A percentile compares a stretch with the other conserved stretches of the same genome.
Evolutionary conservation across 257 asterid genomes (phyloP).

Genomic region (Solanum chiquidenum): DNA sequence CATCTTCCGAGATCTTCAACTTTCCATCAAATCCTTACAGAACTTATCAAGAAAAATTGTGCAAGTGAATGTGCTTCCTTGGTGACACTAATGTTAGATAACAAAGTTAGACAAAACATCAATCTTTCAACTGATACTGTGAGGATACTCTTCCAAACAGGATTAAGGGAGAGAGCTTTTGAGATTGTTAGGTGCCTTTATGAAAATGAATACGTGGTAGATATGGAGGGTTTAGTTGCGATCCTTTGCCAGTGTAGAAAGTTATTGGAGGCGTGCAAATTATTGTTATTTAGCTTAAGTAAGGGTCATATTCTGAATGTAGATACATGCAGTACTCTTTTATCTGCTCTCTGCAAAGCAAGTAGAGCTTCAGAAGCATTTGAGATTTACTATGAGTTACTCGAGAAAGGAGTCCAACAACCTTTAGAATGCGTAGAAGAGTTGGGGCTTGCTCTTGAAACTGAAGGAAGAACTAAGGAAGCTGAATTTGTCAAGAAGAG

Average conservation of each 20-base stretch:
- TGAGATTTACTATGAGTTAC: slow-evolving; percentile 46
- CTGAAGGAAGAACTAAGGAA: slow-evolving; percentile 51
- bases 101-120: slow-evolving; percentile 47
- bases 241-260: slow-evolving; percentile 43
- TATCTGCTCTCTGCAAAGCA: slow-evolving; percentile 41
- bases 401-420: slow-evolving; percentile 44
- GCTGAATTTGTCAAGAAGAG: slow-evolving; percentile 73
- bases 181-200: slow-evolving; percentile 36
- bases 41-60: slow-evolving; percentile 39
- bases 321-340: slow-evolving; percentile 20
- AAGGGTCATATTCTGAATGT: slow-evolving; percentile 32
- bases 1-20: slow-evolving; percentile 46
- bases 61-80: slow-evolving; percentile 48
- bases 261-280: slow-evolving; percentile 35
- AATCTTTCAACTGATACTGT: slow-evolving; percentile 54
- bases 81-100: slow-evolving; percentile 53
- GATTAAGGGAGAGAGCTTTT: slow-evolving; percentile 35
- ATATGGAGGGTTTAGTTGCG: slow-evolving; percentile 35
- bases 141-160: slow-evolving; percentile 24
- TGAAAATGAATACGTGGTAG: slow-evolving; percentile 40
- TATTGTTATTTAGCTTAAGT: slow-evolving; percentile 35
- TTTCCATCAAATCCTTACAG: slow-evolving; percentile 50
- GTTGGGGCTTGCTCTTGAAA: slow-evolving; percentile 40
- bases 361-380: slow-evolving; percentile 43
- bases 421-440: slow-evolving; percentile 49